phyloP scores from a whole-genome alignment of 768 basidiomycete genomes.

The Coprinopsis marcescibilis region DNA sequence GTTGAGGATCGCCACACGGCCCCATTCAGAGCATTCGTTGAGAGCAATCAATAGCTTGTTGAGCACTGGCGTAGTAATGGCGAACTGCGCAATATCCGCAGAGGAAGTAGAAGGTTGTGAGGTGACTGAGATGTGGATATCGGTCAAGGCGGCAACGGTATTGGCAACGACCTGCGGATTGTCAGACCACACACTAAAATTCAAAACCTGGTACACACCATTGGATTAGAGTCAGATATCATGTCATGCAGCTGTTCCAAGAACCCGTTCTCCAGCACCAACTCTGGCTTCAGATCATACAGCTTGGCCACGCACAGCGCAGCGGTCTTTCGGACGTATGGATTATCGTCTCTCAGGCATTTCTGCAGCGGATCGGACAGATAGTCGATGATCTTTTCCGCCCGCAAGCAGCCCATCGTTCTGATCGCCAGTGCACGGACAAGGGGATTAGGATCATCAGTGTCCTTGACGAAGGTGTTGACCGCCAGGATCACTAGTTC shows the following conservation, averaged over 20 bases:
- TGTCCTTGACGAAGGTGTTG: constrained; percentile 97
- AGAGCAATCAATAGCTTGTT: constrained; percentile 90
- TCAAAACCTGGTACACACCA: constrained; percentile 50
- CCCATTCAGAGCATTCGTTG: constrained; percentile 99
- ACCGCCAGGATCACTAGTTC: constrained; percentile 98
- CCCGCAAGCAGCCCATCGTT: constrained; percentile 95
- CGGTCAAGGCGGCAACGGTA: constrained; percentile 86
- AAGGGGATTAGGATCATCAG: constrained; percentile 94
- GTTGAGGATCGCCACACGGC: constrained; percentile 87
- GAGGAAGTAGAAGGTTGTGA: constrained; percentile 45
- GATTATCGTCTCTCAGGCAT: constrained; percentile 90
- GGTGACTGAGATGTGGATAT: constrained; percentile 76
- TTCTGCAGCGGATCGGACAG: constrained; percentile 93
- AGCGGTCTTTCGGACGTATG: constrained; percentile 97
- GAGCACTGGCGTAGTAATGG: constrained; percentile 76
- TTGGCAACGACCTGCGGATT: constrained; percentile 88
- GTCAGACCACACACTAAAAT: not conserved
- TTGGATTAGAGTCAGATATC: constrained; percentile 94
- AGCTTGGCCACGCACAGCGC: constrained; percentile 96
- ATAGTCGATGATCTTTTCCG: constrained; percentile 99
- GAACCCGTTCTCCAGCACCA: constrained; percentile 94
- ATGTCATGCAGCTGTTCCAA: constrained; percentile 84
- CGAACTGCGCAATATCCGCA: constrained; percentile 62
- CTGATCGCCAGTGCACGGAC: constrained; percentile 94
- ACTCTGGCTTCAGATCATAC: constrained; percentile 93